A percentile compares a stretch with the other conserved stretches of the same genome.
These are phyloP conservation scores for Ceratocystis papillata DNA, from an alignment of 2,329 filamentous ascomycete genomes.

Conservation along the genomic window DNA sequence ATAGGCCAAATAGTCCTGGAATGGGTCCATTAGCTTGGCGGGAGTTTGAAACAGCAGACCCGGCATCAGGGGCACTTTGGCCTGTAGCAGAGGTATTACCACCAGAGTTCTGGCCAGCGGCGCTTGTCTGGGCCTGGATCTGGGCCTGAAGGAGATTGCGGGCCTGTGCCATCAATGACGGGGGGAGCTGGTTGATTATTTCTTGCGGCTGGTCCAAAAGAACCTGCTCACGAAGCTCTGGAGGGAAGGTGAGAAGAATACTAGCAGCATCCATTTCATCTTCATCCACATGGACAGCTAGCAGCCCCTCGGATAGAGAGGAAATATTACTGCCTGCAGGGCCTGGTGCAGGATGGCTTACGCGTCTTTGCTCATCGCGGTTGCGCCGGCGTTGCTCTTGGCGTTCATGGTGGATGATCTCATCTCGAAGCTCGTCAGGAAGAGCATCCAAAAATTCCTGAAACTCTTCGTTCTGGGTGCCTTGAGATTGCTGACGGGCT, in stretches of 20 bases:
- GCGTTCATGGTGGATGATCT: slow-evolving; percentile 83
- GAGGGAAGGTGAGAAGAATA: slow-evolving; percentile 82
- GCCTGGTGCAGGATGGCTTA: slow-evolving; percentile 40
- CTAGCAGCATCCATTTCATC: slow-evolving; percentile 82
- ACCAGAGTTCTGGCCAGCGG: background rate
- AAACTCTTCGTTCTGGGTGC: slow-evolving; percentile 74
- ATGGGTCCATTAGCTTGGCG: background rate
- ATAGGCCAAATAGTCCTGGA: background rate
- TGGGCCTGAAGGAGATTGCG: slow-evolving; percentile 46
- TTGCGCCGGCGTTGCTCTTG: slow-evolving; percentile 80
- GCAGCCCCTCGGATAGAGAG: background rate
- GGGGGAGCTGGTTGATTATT: slow-evolving; percentile 70
- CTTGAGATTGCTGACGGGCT: slow-evolving; percentile 55
- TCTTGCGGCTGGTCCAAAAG: slow-evolving; percentile 87
- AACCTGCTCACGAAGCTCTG: slow-evolving; percentile 71
- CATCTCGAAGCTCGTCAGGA: slow-evolving; percentile 77
- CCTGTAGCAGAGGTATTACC: background rate
- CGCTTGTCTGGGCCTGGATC: background rate
- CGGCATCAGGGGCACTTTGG: background rate
- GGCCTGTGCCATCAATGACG: slow-evolving; percentile 76
- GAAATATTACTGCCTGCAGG: slow-evolving; percentile 24
- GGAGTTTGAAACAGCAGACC: background rate
- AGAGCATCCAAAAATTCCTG: slow-evolving; percentile 89
- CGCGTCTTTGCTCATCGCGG: slow-evolving; percentile 67
- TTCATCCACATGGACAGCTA: slow-evolving; percentile 15